Conservation (phyloP, 2,329 filamentous ascomycete genomes). For the Colletotrichum sp. region DNA sequence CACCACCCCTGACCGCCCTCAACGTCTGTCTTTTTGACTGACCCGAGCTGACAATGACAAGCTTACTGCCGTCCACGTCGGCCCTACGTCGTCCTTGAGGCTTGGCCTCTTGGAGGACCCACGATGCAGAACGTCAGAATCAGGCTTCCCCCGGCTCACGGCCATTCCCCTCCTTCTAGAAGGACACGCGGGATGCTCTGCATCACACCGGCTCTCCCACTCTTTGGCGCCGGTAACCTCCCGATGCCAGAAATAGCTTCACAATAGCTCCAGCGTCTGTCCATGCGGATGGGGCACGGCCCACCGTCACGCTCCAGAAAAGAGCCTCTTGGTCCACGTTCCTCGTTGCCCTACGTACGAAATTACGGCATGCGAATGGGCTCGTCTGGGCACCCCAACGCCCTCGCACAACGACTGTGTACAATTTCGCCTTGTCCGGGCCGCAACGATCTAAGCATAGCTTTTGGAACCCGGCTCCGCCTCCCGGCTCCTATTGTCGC, state of each 20-base stretch:
- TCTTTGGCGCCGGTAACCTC: neutral
- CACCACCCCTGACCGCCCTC: neutral
- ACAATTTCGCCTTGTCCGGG: neutral
- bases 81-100: neutral
- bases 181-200: neutral
- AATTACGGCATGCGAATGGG: conserved; percentile 1
- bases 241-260: conserved; percentile 18
- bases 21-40: neutral
- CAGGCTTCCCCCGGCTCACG: neutral
- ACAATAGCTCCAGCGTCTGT: neutral
- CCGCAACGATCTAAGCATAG: neutral
- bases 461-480: conserved; percentile 7
- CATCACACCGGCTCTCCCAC: neutral
- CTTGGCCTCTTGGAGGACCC: neutral
- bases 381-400: neutral
- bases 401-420: neutral
- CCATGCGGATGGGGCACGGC: neutral
- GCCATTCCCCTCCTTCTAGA: conserved; percentile 6
- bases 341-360: conserved; percentile 8
- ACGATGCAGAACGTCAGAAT: neutral
- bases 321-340: conserved; percentile 6
- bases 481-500: conserved; percentile 8
- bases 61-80: neutral
- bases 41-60: neutral
- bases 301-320: neutral